Evolutionary conservation across 2,329 filamentous ascomycete species (phyloP), one percentile per base, ranked within the genome.

Genomic region (Ceratocystis cacaofunesta): DNA sequence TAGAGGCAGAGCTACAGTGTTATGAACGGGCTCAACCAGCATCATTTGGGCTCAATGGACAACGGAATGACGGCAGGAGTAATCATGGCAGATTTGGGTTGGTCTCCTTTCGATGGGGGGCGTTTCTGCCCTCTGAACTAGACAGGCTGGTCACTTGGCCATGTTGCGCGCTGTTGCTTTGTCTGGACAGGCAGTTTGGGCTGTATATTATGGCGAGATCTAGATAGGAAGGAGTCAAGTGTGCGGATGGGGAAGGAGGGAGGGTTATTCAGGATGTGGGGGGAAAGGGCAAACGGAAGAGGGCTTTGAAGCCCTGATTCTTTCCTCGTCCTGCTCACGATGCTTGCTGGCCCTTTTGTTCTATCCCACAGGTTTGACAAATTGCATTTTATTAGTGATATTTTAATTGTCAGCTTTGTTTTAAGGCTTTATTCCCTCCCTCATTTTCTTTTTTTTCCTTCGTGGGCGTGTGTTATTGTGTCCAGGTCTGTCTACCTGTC

Each of bases 331-430:
- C 15, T 30, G 52, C 15, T 57, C 22, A n/a, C 22, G 52, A 57
- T 57, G 22, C n/a, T 57, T 57, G 52, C 19, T 50, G 52, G 52
- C 22, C 52, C 52, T 57, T 57, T 57, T 57, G 52, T 41, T 41
- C 36, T 57, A 57, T 57, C 6, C 22, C 52, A 30, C 52, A 17
- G 22, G 22, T 12, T 57, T 25, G 52, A 12, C 52, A 30, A 25
- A 44, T 43, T 44, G 19, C 6, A 43, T n/a, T 44, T 50, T 50
- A 41, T 41, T 12, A 41, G 55, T 25, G 32, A 8, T 61, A 10
- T 6, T 5, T 44, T 44, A 5, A 3, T 12, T 28, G 7, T 25
- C 32, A 32, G 58, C 2, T 19, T 7, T 15, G 36, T 19, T 62
- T n/a, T 19, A 62, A 7, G n/a, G 12, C 5, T 36, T 30, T 36